These are phyloP conservation scores for Colletotrichum tabaci DNA, from an alignment of 2,329 filamentous ascomycete genomes.

Conservation along the genomic window DNA sequence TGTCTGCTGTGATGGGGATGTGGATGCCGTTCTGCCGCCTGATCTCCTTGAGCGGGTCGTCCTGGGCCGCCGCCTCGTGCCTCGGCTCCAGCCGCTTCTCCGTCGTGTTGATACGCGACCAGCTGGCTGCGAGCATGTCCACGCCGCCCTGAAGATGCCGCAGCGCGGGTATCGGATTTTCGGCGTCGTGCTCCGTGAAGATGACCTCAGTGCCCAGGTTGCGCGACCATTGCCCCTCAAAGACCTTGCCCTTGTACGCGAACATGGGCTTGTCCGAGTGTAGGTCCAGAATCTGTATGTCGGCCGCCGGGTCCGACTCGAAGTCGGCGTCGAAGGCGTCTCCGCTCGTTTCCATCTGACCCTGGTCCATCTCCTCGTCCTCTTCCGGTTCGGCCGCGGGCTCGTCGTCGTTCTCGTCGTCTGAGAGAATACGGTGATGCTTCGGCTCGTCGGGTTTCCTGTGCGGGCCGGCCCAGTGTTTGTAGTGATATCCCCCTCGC, in stretches of 20 bases:
- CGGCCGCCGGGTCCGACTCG: slow-evolving; percentile 46
- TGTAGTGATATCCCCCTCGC: slow-evolving; percentile 63
- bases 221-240: slow-evolving; percentile 85
- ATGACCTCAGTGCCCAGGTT: slow-evolving; percentile 89
- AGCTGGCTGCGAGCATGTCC: slow-evolving; percentile 80
- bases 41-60: slow-evolving; percentile 56
- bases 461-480: slow-evolving; percentile 56
- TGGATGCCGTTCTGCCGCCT: slow-evolving; percentile 59
- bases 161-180: slow-evolving; percentile 60
- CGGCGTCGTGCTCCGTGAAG: slow-evolving; percentile 68
- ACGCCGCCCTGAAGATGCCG: slow-evolving; percentile 71
- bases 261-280: slow-evolving; percentile 83
- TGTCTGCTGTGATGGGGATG: slow-evolving; percentile 62
- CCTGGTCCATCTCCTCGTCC: slow-evolving; percentile 47
- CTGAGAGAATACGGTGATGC: slow-evolving; percentile 42
- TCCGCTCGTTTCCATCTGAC: slow-evolving; percentile 36
- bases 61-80: slow-evolving; percentile 48
- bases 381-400: slow-evolving; percentile 43
- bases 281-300: slow-evolving; percentile 87
- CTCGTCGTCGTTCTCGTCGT: slow-evolving; percentile 47
- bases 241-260: slow-evolving; percentile 83
- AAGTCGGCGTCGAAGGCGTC: slow-evolving; percentile 44
- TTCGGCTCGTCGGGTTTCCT: slow-evolving; percentile 41
- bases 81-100: slow-evolving; percentile 72
- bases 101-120: slow-evolving; percentile 77